Evolutionary conservation across 768 basidiomycete genomes (phyloP).

Genomic region (Trametes cubensis): DNA sequence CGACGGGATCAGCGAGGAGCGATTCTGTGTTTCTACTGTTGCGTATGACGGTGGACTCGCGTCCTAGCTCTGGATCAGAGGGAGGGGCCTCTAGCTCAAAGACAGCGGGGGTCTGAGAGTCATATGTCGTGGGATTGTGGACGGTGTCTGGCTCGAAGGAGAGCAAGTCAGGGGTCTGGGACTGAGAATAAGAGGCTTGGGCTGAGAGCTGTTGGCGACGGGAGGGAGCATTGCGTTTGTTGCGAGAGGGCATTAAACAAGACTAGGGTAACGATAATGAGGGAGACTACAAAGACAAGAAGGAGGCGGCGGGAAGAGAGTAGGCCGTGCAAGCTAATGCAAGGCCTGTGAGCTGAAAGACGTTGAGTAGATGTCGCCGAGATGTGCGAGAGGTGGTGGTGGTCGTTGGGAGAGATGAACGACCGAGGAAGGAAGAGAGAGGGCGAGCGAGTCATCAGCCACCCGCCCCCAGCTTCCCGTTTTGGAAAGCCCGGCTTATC

Average conservation of each 20-base stretch:
- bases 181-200: conserved; percentile 10
- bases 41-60: conserved; percentile 12
- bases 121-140: neutral
- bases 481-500: neutral
- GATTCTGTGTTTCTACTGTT: neutral
- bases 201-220: conserved; percentile 17
- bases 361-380: neutral
- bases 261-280: conserved; percentile 6
- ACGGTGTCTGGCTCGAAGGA: conserved; percentile 11
- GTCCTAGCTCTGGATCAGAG: conserved; percentile 23
- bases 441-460: conserved; percentile 12
- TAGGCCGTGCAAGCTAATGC: conserved; percentile 20
- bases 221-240: conserved; percentile 31
- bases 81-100: conserved; percentile 19
- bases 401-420: neutral
- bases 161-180: conserved; percentile 13
- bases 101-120: conserved; percentile 8
- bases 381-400: neutral
- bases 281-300: neutral
- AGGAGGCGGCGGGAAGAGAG: neutral
- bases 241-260: conserved; percentile 34
- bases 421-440: neutral
- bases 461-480: conserved; percentile 11
- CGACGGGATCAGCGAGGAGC: neutral
- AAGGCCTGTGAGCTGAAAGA: conserved; percentile 3